Evolutionary conservation across 163 green algal species (phyloP).

Genomic region (Coccomyxa subellipsoidea): DNA sequence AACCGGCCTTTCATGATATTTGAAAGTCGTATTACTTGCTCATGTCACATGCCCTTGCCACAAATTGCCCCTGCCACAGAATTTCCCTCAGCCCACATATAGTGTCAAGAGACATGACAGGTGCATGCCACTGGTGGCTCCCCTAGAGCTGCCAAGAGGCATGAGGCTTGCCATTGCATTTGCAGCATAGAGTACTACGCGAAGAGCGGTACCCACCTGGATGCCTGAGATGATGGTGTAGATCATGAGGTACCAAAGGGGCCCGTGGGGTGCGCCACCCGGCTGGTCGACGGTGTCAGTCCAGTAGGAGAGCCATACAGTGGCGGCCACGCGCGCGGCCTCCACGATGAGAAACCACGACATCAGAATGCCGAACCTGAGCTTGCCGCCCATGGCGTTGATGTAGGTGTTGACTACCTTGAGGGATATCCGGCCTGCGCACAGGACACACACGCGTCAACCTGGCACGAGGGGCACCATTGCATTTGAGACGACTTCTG

Average conservation of each 20-base stretch:
- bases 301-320: conserved; percentile 63
- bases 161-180: no score
- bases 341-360: conserved; percentile 44
- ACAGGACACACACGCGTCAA: not conserved
- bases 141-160: no score
- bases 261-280: conserved; percentile 19
- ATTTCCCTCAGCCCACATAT: no score
- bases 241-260: conserved; percentile 47
- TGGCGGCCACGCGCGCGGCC: conserved; percentile 41
- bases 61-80: no score
- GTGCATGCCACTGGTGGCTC: no score
- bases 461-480: no score
- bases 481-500: no score
- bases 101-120: no score
- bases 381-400: conserved; percentile 41
- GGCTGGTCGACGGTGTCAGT: conserved; percentile 25
- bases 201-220: conserved; percentile 23
- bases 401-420: conserved; percentile 35
- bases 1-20: no score
- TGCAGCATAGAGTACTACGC: no score
- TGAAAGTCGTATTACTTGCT: no score
- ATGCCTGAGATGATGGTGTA: conserved; percentile 50
- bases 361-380: conserved; percentile 34
- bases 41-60: no score
- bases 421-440: conserved; percentile 36